Conservation (phyloP, 2,329 filamentous ascomycete species). For the Annulohypoxylon truncatum region DNA sequence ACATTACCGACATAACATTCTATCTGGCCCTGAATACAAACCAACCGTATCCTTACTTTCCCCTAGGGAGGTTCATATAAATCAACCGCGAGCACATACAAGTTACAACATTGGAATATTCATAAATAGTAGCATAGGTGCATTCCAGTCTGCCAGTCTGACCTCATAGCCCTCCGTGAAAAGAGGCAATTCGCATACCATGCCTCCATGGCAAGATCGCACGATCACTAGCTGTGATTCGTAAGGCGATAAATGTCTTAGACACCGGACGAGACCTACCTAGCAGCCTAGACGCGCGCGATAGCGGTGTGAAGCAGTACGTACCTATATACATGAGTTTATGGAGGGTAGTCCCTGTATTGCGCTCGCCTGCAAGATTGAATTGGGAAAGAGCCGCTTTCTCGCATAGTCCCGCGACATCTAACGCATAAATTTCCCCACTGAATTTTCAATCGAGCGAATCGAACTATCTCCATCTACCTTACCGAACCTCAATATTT, state of each 20-base stretch:
- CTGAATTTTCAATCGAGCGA: conserved; percentile 1
- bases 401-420: conserved; percentile 34
- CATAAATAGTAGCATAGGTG: conserved; percentile 6
- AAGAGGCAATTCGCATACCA: conserved; percentile 1
- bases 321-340: background rate
- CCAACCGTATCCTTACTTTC: background rate
- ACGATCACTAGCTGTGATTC: background rate
- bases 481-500: conserved; percentile 1
- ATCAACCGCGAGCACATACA: background rate
- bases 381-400: conserved; percentile 32
- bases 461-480: conserved; percentile 15
- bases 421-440: conserved; percentile 36
- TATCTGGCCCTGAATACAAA: conserved; percentile 24
- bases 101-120: background rate
- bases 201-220: background rate
- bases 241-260: background rate
- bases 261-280: background rate
- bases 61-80: background rate
- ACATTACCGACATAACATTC: conserved; percentile 5
- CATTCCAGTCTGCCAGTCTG: conserved; percentile 18
- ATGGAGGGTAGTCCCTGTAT: background rate
- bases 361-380: conserved; percentile 28
- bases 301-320: background rate
- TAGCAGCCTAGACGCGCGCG: too few relatives aligned
- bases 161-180: background rate